Percentiles rank a stretch among this genome's conserved stretches.
phyloP scores from a whole-genome alignment of 371 early-diverging fungal species.

The Fennellomyces sp. region DNA sequence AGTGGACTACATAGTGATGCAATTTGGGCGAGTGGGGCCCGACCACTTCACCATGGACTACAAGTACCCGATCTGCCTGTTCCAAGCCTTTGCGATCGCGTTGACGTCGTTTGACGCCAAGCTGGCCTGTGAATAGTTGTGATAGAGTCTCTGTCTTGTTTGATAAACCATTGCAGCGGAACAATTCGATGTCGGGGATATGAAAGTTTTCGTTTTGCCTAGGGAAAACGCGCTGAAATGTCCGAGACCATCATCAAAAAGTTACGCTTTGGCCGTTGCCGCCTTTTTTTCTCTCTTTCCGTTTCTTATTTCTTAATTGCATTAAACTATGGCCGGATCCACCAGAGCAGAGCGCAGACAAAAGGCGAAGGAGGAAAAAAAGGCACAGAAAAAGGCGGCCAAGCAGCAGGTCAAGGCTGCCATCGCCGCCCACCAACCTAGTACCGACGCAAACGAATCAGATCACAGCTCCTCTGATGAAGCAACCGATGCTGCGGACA shows the following conservation, averaged over 20 bases:
- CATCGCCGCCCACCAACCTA: neutral
- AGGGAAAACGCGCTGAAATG: neutral
- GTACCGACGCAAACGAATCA: neutral
- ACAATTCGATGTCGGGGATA: neutral
- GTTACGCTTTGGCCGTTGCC: neutral
- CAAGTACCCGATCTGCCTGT: slow-evolving; percentile 90
- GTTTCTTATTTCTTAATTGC: neutral
- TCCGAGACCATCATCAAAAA: neutral
- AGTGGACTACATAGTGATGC: slow-evolving; percentile 95
- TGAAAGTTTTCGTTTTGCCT: slow-evolving; percentile 3
- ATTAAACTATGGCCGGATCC: neutral
- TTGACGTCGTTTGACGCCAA: slow-evolving; percentile 92
- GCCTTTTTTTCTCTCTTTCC: neutral
- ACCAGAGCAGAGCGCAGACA: slow-evolving; percentile 7
- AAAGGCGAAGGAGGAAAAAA: slow-evolving; percentile 9
- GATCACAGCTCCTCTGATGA: neutral
- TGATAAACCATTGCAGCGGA: neutral
- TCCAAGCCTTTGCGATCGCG: slow-evolving; percentile 95
- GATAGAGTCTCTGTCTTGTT: neutral
- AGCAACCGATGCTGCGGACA: neutral
- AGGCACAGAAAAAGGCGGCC: slow-evolving; percentile 6
- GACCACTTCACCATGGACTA: slow-evolving; percentile 93
- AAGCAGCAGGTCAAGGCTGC: slow-evolving; percentile 1
- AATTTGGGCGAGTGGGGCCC: slow-evolving; percentile 88
- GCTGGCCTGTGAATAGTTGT: slow-evolving; percentile 80